phyloP scores from a whole-genome alignment of 148 eudicot genomes.

The Heliosperma pusillum region DNA sequence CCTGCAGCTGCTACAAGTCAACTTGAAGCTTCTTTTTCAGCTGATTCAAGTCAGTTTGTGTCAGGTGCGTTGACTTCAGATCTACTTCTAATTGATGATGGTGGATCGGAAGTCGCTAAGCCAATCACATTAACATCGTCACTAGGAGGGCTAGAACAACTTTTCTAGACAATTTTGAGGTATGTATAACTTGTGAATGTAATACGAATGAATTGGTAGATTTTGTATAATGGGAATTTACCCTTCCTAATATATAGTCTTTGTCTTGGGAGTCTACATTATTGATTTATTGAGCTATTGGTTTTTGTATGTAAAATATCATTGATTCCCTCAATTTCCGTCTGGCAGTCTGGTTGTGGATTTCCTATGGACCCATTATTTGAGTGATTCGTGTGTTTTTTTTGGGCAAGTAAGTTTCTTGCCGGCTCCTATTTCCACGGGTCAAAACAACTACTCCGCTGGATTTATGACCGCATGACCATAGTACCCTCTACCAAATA shows the following conservation, averaged over 20 bases:
- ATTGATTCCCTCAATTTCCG: too few species aligned
- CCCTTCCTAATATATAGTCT: not conserved
- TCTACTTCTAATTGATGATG: conserved; percentile 16
- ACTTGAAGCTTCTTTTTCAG: conserved; percentile 24
- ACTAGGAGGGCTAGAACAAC: conserved; percentile 27
- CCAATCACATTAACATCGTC: conserved; percentile 28
- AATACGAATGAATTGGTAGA: not conserved
- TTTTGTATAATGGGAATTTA: conserved; percentile 9
- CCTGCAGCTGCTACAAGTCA: conserved; percentile 16
- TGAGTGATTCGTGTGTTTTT: too few species aligned
- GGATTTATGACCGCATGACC: too few species aligned
- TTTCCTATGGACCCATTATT: too few species aligned
- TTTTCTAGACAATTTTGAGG: conserved; percentile 16
- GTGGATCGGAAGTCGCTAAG: conserved; percentile 11
- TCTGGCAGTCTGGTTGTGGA: too few species aligned
- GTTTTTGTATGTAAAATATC: not conserved
- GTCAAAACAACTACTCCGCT: too few species aligned
- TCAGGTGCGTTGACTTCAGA: conserved; percentile 15
- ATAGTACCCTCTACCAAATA: too few species aligned
- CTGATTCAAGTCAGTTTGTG: conserved; percentile 21
- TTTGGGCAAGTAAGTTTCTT: too few species aligned
- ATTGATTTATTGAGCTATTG: not conserved
- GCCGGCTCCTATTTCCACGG: too few species aligned
- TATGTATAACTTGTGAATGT: conserved; percentile 5
- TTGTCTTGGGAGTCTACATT: not conserved